Base-by-base conservation (phyloP, 75 land plant species). In the Pseudotsuga menziesii region DNA sequence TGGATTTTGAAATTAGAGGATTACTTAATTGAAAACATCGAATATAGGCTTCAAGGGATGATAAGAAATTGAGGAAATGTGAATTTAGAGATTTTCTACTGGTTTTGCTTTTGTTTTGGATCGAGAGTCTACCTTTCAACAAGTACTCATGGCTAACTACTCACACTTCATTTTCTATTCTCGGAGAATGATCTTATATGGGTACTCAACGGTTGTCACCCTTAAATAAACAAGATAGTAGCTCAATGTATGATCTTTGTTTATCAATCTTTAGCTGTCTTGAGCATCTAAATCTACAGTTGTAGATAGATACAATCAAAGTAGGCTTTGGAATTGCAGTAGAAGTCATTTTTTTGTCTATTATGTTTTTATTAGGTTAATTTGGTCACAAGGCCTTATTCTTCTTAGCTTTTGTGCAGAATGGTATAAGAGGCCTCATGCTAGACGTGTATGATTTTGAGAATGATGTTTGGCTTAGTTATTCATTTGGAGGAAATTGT, bases 371-470 rank as follows among this genome's bases (percentile, higher is more conserved):
- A 58, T 23, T 4, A 76, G 63, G 63, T 23, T 61, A 23, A 61
- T 23, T 61, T 26, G 20, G 63, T 61, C n/a, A 61, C 23, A 48
- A 48, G 32, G 13, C 17, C 20, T 76, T 19, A 32, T 32, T 52
- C 58, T 7, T 12, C 25, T 36, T 27, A 4, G 5, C 52, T 75
- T 63, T 71, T 41, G 23, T 90, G 87, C 83, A 92, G 92, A 92
- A 92, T 86, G 94, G 94, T 41, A 89, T 90, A 11, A 71, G 94
- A 75, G 94, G 92, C 4, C 58, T 92, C 19, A 92, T 92, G 94
- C 87, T 92, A 2, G 94, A 92, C 72, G 86, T 90, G 90, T 92
- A 92, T 80, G 94, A 92, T 77, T 92, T 92, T 66, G 26, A 80
- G 20, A 88, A 88, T 78, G 94, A 92, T 76, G 83, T 92, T 58